phyloP scores from a whole-genome alignment of 208 protist genomes.

The Crithidia bombi region DNA sequence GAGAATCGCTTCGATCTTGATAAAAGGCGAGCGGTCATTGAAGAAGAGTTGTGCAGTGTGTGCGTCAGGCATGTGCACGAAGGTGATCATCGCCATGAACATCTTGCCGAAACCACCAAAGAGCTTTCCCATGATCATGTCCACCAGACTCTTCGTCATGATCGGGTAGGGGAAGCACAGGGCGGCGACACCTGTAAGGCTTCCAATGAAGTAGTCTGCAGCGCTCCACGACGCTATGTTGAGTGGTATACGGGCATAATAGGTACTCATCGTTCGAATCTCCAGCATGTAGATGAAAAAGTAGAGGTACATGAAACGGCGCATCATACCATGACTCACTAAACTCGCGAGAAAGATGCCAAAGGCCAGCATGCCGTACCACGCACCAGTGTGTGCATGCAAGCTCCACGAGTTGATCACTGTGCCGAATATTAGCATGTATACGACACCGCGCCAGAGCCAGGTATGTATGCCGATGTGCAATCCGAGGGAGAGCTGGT shows the following conservation, averaged over 20 bases:
- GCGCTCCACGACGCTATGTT: slow-evolving; percentile 24
- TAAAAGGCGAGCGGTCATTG: slow-evolving; percentile 33
- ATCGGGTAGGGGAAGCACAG: slow-evolving; percentile 32
- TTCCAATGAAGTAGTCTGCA: slow-evolving; percentile 33
- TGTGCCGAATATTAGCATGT: slow-evolving; percentile 26
- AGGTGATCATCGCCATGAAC: slow-evolving; percentile 19
- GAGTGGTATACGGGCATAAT: background rate
- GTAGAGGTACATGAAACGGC: slow-evolving; percentile 44
- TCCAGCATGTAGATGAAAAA: slow-evolving; percentile 38
- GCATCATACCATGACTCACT: slow-evolving; percentile 32
- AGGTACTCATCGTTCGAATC: slow-evolving; percentile 9
- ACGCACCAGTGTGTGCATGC: slow-evolving; percentile 9
- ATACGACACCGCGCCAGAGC: slow-evolving; percentile 27
- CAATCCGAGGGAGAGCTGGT: slow-evolving; percentile 28
- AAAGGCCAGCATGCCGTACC: slow-evolving; percentile 17
- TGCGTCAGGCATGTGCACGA: slow-evolving; percentile 23
- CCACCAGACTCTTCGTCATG: slow-evolving; percentile 17
- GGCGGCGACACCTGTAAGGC: slow-evolving; percentile 29
- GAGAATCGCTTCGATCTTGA: slow-evolving; percentile 36
- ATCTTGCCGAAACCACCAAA: slow-evolving; percentile 25
- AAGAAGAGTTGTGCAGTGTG: slow-evolving; percentile 45
- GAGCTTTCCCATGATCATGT: slow-evolving; percentile 24
- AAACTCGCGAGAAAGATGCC: slow-evolving; percentile 19
- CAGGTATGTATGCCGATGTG: slow-evolving; percentile 40
- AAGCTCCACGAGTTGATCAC: slow-evolving; percentile 19